Evolutionary conservation across 495 filamentous ascomycete genomes (phyloP).

Genomic region (Podospora sp.): DNA sequence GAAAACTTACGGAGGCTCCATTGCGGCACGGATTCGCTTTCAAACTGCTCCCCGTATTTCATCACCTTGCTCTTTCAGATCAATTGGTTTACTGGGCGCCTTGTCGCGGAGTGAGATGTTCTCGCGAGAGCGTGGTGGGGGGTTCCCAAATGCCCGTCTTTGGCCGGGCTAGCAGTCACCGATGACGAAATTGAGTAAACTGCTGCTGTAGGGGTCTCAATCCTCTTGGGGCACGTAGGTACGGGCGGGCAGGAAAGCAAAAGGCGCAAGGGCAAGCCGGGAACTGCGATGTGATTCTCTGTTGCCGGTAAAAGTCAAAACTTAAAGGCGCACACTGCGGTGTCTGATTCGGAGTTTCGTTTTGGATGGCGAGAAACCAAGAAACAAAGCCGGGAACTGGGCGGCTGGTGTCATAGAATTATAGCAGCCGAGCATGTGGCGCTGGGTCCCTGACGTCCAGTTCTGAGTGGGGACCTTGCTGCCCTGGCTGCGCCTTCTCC

Average conservation of each 20-base stretch:
- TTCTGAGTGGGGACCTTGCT: neutral
- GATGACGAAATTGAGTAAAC: neutral
- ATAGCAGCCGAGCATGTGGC: neutral
- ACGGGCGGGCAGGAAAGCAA: neutral
- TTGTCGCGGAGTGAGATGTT: neutral
- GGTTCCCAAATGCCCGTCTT: neutral
- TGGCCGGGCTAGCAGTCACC: neutral
- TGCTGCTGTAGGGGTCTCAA: neutral
- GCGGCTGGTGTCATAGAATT: neutral
- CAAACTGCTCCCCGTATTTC: slow-evolving; percentile 76
- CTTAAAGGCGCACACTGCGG: neutral
- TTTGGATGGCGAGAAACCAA: neutral
- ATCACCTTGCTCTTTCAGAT: slow-evolving; percentile 40
- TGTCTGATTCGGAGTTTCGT: neutral
- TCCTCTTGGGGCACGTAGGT: neutral
- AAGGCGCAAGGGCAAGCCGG: neutral
- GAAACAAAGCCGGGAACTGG: neutral
- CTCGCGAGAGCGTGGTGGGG: neutral
- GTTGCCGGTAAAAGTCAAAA: neutral
- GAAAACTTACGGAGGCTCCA: slow-evolving; percentile 76
- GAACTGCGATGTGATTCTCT: neutral
- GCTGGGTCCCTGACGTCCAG: neutral
- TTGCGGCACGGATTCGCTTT: slow-evolving; percentile 80
- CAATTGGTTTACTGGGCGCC: neutral
- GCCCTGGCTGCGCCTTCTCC: neutral